Conservation (phyloP, 306 rosid species). For the Argentina anserina region DNA sequence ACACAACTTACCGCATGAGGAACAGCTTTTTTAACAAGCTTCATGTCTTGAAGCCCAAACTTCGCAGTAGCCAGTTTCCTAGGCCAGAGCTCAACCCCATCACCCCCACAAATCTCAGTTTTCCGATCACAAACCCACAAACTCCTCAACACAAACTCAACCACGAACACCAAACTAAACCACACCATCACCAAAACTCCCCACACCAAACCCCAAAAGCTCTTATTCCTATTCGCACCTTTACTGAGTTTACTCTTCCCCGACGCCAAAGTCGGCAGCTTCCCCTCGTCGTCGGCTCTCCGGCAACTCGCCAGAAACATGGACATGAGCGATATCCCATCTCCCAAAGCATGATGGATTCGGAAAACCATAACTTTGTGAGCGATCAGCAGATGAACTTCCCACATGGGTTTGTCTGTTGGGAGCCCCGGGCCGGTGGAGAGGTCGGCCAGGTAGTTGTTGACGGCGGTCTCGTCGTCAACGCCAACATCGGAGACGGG, state of each 20-base stretch:
- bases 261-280: conserved; percentile 33
- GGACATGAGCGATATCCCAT: conserved; percentile 84
- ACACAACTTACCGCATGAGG: conserved; percentile 36
- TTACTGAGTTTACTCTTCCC: conserved; percentile 3
- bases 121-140: conserved; percentile 59
- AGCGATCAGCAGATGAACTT: conserved; percentile 54
- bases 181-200: conserved; percentile 24
- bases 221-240: neutral
- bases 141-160: conserved; percentile 37
- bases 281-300: conserved; percentile 28
- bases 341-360: conserved; percentile 76
- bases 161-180: conserved; percentile 44
- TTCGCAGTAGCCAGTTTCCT: conserved; percentile 68
- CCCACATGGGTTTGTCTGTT: conserved; percentile 78
- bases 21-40: conserved; percentile 52
- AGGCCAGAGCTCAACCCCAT: conserved; percentile 87
- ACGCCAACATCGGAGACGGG: neutral
- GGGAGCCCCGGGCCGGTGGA: conserved; percentile 31
- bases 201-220: conserved; percentile 13
- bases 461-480: conserved; percentile 39
- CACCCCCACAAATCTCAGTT: conserved; percentile 62
- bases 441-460: conserved; percentile 53
- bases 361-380: conserved; percentile 60
- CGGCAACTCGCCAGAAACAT: conserved; percentile 60
- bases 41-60: conserved; percentile 63